Base-by-base conservation (phyloP, 2,329 filamentous ascomycete species). In the Colletotrichum sp. region DNA sequence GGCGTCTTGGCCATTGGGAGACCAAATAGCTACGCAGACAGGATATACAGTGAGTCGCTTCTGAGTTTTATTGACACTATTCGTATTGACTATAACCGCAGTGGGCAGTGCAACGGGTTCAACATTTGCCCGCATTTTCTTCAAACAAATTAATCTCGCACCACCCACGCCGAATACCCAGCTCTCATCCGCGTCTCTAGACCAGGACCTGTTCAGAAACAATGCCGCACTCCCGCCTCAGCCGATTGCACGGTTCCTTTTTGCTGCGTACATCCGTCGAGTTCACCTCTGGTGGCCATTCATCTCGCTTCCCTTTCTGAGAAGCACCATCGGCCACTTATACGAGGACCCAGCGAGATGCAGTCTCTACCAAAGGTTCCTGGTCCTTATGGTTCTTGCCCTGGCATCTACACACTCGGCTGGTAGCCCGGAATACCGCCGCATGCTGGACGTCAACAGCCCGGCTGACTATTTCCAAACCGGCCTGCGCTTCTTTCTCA, bases 221-320 rank as follows among this genome's bases (percentile, higher is more conserved):
- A 76, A 73, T 26, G 79, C 79, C n/a, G 74, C 71, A 2, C 71
- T 81, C 5, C 80, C 80, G 2, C 77, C 80, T 3, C 76, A 77
- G 16, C 55, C 71, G 4, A 64, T 78, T 7, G 78, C 80, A 4
- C 72, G 62, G 18, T 69, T 73, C 8, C 73, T 80, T 4, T 38
- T 80, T 12, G 34, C 38, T 13, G 70, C 66, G 9, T 81, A 80
- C 34, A 80, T 81, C 32, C 72, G 77, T 26, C 73, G 73, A 3
- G 65, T 81, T n/a, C 80, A 81, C n/a, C 32, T 70, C 4, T 81
- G 80, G 79, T 81, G 80, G 80, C 80, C 80, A 3, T 74, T 81
- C n/a, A 55, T 81, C 4, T 75, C 71, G 16, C 76, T 81, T n/a
- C 78, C 77, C 1, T 26, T 61, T 5, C 62, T 80, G 18, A 69